These are phyloP conservation scores for Wickerhamomyces tratensis DNA, from an alignment of 805 yeast genomes.

Conservation along the genomic window DNA sequence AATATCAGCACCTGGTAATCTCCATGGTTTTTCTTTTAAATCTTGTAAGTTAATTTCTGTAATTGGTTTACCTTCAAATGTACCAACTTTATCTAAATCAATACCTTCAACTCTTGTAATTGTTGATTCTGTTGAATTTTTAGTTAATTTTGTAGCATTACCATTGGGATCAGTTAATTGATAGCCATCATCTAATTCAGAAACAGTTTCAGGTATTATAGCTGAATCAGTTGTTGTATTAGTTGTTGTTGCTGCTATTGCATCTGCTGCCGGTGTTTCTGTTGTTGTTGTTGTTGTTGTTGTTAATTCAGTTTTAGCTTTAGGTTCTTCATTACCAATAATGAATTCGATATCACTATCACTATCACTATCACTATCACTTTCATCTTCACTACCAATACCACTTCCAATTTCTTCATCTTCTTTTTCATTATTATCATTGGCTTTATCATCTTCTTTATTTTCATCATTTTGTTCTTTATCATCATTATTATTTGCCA, in stretches of 20 bases:
- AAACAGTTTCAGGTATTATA: constrained; percentile 22
- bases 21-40: constrained; percentile 94
- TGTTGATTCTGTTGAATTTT: constrained; percentile 24
- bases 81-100: constrained; percentile 68
- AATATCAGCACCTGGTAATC: constrained; percentile 92
- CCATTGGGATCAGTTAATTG: background rate
- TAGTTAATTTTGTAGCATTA: constrained; percentile 8
- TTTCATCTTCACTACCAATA: too few species aligned
- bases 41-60: constrained; percentile 74
- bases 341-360: constrained; percentile 80
- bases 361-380: constrained; percentile 26
- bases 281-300: constrained; percentile 12
- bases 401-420: too few species aligned
- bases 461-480: background rate
- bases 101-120: constrained; percentile 33
- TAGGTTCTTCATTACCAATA: constrained; percentile 36
- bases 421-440: constrained; percentile 3
- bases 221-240: constrained; percentile 19
- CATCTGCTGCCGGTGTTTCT: background rate
- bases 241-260: constrained; percentile 11
- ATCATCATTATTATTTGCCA: constrained; percentile 1
- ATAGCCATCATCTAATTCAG: constrained; percentile 22
- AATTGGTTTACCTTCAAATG: constrained; percentile 70
- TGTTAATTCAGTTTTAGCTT: constrained; percentile 10
- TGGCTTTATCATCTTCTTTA: constrained; percentile 9